Percentiles rank a stretch among this genome's conserved stretches.
These are phyloP conservation scores for Gossypium turneri DNA, from an alignment of 345 rosid species.

Conservation along the genomic window DNA sequence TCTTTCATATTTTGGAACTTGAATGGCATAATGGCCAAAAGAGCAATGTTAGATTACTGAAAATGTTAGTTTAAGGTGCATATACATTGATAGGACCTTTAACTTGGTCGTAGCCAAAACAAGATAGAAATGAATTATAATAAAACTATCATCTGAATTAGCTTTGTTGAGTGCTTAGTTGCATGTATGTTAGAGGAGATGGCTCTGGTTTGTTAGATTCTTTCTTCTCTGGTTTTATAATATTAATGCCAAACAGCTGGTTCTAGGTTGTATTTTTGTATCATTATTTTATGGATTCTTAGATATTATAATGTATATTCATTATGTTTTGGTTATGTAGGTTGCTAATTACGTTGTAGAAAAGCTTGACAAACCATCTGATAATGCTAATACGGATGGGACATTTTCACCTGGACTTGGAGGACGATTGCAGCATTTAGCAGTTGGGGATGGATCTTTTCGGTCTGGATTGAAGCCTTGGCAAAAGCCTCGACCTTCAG, in stretches of 20 bases:
- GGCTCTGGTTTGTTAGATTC: not conserved
- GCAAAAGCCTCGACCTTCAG: constrained; percentile 75
- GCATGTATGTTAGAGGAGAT: not conserved
- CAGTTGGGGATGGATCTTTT: constrained; percentile 61
- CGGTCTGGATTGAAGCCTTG: constrained; percentile 70
- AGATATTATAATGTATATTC: not conserved
- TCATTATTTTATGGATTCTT: not conserved
- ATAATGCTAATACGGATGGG: constrained; percentile 53
- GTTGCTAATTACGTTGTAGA: constrained; percentile 90
- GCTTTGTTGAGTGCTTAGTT: not conserved
- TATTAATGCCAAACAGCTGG: not conserved
- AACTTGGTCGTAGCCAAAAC: constrained; percentile 11
- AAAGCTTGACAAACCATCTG: constrained; percentile 81
- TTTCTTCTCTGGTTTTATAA: not conserved
- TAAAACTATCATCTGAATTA: not conserved
- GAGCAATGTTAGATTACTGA: not conserved
- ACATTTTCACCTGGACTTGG: constrained; percentile 56
- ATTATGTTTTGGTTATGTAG: constrained; percentile 39
- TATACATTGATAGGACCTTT: not conserved
- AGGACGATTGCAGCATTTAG: constrained; percentile 60
- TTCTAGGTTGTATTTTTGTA: not conserved
- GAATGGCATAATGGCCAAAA: not conserved
- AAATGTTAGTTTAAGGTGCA: not conserved
- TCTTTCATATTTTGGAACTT: not conserved
- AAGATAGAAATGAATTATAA: not conserved